Base-by-base conservation (phyloP, 371 early-diverging fungal species). In the Smittium culicis region DNA sequence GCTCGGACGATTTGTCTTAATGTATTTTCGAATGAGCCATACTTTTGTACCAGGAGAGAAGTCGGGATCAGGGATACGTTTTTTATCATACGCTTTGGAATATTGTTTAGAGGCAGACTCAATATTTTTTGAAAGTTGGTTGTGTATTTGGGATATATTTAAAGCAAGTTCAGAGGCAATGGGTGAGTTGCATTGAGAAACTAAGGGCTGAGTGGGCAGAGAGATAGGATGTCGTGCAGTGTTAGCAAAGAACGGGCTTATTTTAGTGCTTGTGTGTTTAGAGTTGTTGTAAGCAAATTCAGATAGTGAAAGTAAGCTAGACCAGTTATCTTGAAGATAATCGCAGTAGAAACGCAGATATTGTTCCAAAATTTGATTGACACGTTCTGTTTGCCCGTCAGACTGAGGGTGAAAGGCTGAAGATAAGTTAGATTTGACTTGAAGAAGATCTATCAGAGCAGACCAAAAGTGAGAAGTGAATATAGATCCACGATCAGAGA, bases 251-350 rank as follows among this genome's bases (percentile, higher is more conserved):
- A 79, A 79, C 0, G 80, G 76, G 3, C 74, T 64, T 14, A 32
- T n/a, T 2, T 63, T 63, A 2, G 73, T 83, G 8, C 72, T 66
- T 0, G 67, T 31, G 17, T 81, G 72, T 14, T 54, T 54, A 0
- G 75, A 25, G 56, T 79, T 79, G 69, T 86, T 83, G 67, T 75
- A 80, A 14, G 78, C 75, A 64, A 85, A 83, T 62, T 84, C 79
- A 0, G 78, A 76, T 0, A 79, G 56, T 1, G 80, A 74, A 5
- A 86, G 67, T 0, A 70, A 69, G 1, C 72, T 28, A 1, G 61
- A 70, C 84, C 83, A 85, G 57, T 82, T 65, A 60, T 75, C 68
- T 69, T 83, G 80, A 33, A 75, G 66, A 14, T 80, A 74, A 54
- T 69, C 69, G 16, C 72, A 33, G 58, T 68, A 83, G n/a, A 30